Conservation (phyloP, 768 basidiomycete genomes). For the Rhodotorula sphaerocarpa region DNA sequence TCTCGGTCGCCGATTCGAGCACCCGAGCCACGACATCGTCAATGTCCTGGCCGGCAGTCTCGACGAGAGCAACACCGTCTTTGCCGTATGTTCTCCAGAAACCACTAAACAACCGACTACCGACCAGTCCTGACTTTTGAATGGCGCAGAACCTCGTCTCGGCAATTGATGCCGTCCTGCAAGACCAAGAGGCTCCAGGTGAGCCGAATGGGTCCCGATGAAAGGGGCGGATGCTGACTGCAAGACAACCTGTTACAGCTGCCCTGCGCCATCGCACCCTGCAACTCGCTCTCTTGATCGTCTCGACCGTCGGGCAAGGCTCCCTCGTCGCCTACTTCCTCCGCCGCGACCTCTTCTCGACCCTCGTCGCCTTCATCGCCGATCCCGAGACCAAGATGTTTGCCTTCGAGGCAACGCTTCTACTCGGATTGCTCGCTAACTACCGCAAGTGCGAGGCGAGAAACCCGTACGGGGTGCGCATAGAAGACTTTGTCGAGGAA, state of each 20-base stretch:
- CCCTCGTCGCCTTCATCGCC: conserved; percentile 30
- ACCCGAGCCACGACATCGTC: conserved; percentile 27
- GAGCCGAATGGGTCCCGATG: not conserved
- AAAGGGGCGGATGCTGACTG: not conserved
- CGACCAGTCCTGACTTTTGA: not conserved
- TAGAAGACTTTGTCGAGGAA: conserved; percentile 40
- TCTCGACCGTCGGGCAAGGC: conserved; percentile 23
- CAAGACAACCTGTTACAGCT: not conserved
- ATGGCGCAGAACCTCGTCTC: conserved; percentile 34
- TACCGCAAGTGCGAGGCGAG: conserved; percentile 33
- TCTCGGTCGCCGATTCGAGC: conserved; percentile 12
- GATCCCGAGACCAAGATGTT: conserved; percentile 14
- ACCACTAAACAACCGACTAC: not conserved
- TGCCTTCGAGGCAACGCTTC: conserved; percentile 26
- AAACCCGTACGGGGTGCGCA: conserved; percentile 35
- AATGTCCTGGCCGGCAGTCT: conserved; percentile 27
- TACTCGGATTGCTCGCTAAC: conserved; percentile 36
- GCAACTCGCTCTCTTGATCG: conserved; percentile 30
- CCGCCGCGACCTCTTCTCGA: conserved; percentile 38
- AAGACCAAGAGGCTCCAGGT: conserved; percentile 5
- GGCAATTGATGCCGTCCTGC: conserved; percentile 27
- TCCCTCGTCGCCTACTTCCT: conserved; percentile 37
- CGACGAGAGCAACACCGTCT: conserved; percentile 26
- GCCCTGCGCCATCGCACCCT: conserved; percentile 25
- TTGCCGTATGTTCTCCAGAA: conserved; percentile 11